phyloP scores from a whole-genome alignment of 176 grass and related monocot species.

The Hordeum marinum region DNA sequence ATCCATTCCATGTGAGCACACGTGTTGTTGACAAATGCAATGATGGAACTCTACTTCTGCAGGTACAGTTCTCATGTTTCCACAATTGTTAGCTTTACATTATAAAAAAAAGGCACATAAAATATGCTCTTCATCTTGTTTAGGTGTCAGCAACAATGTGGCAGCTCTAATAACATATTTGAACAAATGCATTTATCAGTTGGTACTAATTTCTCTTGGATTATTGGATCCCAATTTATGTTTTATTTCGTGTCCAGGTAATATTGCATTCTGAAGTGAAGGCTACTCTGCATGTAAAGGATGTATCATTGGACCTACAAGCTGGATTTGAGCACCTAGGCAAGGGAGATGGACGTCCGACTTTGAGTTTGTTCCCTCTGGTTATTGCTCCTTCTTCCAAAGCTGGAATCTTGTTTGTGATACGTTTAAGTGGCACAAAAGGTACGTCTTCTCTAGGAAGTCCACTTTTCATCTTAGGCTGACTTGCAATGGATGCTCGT shows the following conservation, averaged over 20 bases:
- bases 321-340: conserved; percentile 83
- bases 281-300: conserved; percentile 71
- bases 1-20: conserved; percentile 86
- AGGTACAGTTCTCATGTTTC: conserved; percentile 49
- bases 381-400: conserved; percentile 80
- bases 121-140: conserved; percentile 4
- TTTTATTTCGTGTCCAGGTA: conserved; percentile 45
- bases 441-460: conserved; percentile 27
- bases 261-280: conserved; percentile 91
- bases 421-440: conserved; percentile 53
- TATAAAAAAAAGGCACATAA: not conserved
- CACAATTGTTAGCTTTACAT: conserved; percentile 9
- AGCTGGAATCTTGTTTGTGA: conserved; percentile 86
- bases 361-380: conserved; percentile 76
- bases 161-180: not conserved
- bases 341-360: conserved; percentile 65
- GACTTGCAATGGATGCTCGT: not conserved
- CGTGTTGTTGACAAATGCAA: conserved; percentile 71
- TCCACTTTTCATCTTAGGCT: not conserved
- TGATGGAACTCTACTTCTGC: conserved; percentile 88
- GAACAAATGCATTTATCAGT: not conserved
- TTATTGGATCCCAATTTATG: conserved; percentile 26
- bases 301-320: conserved; percentile 87
- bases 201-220: not conserved
- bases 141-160: not conserved